Conservation (phyloP, 306 rosid species). For the Quercus ilex region DNA sequence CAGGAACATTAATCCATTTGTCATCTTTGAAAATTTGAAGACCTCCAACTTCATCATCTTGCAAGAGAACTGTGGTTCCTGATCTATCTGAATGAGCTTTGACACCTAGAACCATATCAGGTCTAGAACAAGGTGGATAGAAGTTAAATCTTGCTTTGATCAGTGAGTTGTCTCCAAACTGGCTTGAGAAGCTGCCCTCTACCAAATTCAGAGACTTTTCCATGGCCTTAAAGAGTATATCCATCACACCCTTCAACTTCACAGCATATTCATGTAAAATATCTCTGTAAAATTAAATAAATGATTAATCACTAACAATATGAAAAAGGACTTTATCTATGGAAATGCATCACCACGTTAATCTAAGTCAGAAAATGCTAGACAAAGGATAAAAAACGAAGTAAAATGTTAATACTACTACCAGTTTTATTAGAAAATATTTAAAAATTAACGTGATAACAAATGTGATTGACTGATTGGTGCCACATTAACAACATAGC, state of each 20-base stretch:
- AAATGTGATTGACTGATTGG: too few relatives aligned
- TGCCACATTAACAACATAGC: too few relatives aligned
- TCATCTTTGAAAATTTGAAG: constrained; percentile 48
- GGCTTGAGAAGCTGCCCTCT: constrained; percentile 41
- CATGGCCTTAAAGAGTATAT: constrained; percentile 34
- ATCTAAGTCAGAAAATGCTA: too few relatives aligned
- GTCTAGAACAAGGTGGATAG: constrained; percentile 58
- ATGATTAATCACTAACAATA: too few relatives aligned
- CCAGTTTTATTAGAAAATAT: too few relatives aligned
- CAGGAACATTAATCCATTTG: constrained; percentile 52
- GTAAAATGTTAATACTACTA: too few relatives aligned
- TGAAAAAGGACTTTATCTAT: too few relatives aligned
- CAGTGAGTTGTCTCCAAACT: constrained; percentile 35
- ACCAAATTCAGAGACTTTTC: constrained; percentile 51
- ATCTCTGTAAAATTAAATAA: constrained; percentile 20
- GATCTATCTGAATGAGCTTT: constrained; percentile 69
- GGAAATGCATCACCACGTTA: too few relatives aligned
- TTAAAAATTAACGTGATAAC: too few relatives aligned
- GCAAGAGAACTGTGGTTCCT: constrained; percentile 53
- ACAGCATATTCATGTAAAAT: constrained; percentile 29
- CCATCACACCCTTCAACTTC: constrained; percentile 39
- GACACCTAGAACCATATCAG: constrained; percentile 61
- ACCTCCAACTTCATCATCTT: constrained; percentile 60
- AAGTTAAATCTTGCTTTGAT: constrained; percentile 44
- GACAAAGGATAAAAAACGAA: too few relatives aligned